These are phyloP conservation scores for Rutidosis leptorrhynchoides DNA, from an alignment of 129 eudicot species.

Conservation along the genomic window DNA sequence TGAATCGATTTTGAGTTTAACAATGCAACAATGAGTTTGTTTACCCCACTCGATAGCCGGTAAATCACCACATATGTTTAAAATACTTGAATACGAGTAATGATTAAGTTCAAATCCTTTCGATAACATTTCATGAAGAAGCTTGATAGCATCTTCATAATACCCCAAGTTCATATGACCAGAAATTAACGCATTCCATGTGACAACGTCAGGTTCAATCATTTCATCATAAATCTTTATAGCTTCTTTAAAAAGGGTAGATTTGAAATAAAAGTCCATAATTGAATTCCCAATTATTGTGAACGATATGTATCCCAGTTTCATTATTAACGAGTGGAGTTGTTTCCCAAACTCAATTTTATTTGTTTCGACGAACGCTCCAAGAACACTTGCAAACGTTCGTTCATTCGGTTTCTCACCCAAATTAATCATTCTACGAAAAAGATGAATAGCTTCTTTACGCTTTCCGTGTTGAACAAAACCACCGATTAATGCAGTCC, in stretches of 20 bases:
- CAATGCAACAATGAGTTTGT: conserved; percentile 55
- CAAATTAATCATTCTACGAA: conserved; percentile 37
- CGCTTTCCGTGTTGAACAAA: conserved; percentile 44
- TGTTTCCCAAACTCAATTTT: conserved; percentile 44
- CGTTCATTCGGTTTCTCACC: conserved; percentile 54
- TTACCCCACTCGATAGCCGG: conserved; percentile 78
- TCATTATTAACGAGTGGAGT: conserved; percentile 53
- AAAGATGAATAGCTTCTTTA: conserved; percentile 46
- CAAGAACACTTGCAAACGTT: conserved; percentile 55
- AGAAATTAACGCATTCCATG: conserved; percentile 59
- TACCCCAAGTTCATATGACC: conserved; percentile 43
- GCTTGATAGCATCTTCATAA: conserved; percentile 38
- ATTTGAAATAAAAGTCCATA: conserved; percentile 63
- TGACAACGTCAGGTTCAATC: conserved; percentile 52
- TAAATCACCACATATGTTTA: conserved; percentile 64
- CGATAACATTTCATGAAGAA: conserved; percentile 42
- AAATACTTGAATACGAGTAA: conserved; percentile 68
- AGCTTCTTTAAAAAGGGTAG: conserved; percentile 33
- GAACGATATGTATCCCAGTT: conserved; percentile 48
- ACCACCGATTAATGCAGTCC: conserved; percentile 78
- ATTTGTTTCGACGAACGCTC: conserved; percentile 43
- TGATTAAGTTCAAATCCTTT: conserved; percentile 50
- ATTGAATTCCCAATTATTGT: conserved; percentile 54
- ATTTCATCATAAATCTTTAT: conserved; percentile 45
- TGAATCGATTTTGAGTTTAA: conserved; percentile 44